Percentiles rank a stretch among this genome's conserved stretches.
These are phyloP conservation scores for Lipomyces orientalis DNA, from an alignment of 805 yeast species.

Conservation along the genomic window DNA sequence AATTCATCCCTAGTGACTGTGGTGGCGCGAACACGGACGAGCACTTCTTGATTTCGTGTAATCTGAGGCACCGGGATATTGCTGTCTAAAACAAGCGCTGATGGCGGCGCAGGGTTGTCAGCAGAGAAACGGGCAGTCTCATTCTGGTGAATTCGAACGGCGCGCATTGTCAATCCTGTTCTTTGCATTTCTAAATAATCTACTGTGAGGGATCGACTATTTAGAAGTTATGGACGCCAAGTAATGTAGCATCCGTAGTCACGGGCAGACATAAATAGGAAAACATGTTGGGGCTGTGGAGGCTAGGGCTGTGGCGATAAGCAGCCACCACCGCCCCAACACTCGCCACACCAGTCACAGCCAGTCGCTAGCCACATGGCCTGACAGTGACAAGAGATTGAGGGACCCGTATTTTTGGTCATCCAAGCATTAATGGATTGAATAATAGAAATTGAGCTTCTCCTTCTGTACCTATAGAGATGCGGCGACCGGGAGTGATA, in stretches of 20 bases:
- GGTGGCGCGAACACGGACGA: neutral
- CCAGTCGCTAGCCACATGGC: too few relatives aligned
- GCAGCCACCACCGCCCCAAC: neutral
- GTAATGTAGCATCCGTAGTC: neutral
- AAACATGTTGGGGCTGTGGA: neutral
- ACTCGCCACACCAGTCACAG: too few relatives aligned
- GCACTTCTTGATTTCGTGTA: neutral
- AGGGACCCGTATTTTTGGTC: too few relatives aligned
- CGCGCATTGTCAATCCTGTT: neutral
- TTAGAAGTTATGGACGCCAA: neutral
- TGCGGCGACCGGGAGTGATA: too few relatives aligned
- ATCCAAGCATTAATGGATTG: too few relatives aligned
- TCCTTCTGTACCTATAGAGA: too few relatives aligned
- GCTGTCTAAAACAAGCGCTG: neutral
- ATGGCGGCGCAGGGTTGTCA: neutral
- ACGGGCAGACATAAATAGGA: neutral
- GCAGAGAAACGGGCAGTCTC: neutral
- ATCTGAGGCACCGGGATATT: neutral
- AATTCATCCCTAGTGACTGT: slow-evolving; percentile 3
- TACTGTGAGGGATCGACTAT: neutral
- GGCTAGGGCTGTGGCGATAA: neutral
- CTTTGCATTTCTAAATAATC: neutral
- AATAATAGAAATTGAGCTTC: too few relatives aligned
- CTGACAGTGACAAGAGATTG: too few relatives aligned
- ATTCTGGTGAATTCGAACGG: neutral